These are phyloP conservation scores for Lathyrus sativus DNA, from an alignment of 306 rosid genomes.

Conservation along the genomic window DNA sequence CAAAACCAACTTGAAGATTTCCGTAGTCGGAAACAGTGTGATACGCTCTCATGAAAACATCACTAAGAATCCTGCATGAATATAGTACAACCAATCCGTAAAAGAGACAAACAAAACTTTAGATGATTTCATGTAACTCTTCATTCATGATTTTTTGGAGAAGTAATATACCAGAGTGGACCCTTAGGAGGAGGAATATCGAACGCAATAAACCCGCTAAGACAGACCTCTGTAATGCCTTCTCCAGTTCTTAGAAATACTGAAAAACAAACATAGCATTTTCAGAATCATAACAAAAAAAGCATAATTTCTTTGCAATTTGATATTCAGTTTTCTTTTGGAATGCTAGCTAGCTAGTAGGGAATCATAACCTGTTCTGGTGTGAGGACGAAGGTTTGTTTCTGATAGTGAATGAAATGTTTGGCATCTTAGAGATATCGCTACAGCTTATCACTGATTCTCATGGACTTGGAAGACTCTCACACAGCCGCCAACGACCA, in stretches of 20 bases:
- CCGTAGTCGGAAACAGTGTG: constrained; percentile 83
- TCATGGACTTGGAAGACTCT: constrained; percentile 77
- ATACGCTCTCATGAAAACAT: constrained; percentile 79
- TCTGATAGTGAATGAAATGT: constrained; percentile 68
- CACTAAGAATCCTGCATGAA: constrained; percentile 85
- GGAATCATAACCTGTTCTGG: constrained; percentile 68
- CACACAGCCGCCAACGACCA: constrained; percentile 60
- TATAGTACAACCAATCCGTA: neutral
- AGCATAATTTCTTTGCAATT: constrained; percentile 27
- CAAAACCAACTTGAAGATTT: constrained; percentile 68
- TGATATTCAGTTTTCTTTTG: neutral
- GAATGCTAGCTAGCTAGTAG: neutral
- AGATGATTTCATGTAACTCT: neutral
- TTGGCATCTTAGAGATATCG: constrained; percentile 64
- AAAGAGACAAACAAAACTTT: neutral
- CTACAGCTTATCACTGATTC: constrained; percentile 66
- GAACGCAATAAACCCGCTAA: constrained; percentile 74
- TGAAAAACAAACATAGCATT: constrained; percentile 43
- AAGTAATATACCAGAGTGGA: constrained; percentile 68
- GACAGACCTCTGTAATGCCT: constrained; percentile 62
- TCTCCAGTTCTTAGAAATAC: constrained; percentile 74
- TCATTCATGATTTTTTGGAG: constrained; percentile 6
- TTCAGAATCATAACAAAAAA: constrained; percentile 16
- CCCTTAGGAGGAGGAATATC: constrained; percentile 77
- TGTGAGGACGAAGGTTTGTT: constrained; percentile 59